phyloP scores from a whole-genome alignment of 805 yeast genomes.

The Metschnikowia koreensis region DNA sequence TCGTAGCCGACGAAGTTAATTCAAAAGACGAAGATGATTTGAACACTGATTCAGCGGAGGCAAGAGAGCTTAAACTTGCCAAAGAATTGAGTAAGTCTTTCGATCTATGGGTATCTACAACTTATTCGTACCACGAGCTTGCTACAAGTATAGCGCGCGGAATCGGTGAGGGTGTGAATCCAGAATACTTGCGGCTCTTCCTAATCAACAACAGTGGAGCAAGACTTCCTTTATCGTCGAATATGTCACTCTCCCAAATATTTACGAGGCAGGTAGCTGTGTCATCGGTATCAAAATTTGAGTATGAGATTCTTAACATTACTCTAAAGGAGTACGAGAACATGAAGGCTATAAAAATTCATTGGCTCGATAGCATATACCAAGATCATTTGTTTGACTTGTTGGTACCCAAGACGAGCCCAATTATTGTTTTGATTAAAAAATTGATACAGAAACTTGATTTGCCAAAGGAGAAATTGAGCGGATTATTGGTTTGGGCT shows the following conservation, averaged over 20 bases:
- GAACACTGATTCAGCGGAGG: slow-evolving; percentile 17
- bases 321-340: slow-evolving; percentile 76
- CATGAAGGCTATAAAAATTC: slow-evolving; percentile 61
- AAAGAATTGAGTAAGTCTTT: slow-evolving; percentile 30
- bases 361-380: slow-evolving; percentile 70
- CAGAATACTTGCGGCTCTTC: slow-evolving; percentile 64
- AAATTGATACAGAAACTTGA: slow-evolving; percentile 56
- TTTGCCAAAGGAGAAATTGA: slow-evolving; percentile 46
- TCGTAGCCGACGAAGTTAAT: slow-evolving; percentile 31
- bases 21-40: slow-evolving; percentile 8
- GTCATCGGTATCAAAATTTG: slow-evolving; percentile 47
- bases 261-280: slow-evolving; percentile 45
- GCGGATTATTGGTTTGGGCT: slow-evolving; percentile 58
- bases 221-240: slow-evolving; percentile 44
- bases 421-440: slow-evolving; percentile 53
- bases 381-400: slow-evolving; percentile 69
- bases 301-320: slow-evolving; percentile 75
- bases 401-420: slow-evolving; percentile 61
- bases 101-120: slow-evolving; percentile 68
- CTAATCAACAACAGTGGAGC: slow-evolving; percentile 59
- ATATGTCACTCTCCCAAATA: slow-evolving; percentile 36
- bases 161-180: slow-evolving; percentile 47
- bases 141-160: slow-evolving; percentile 57
- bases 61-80: slow-evolving; percentile 19
- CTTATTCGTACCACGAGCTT: slow-evolving; percentile 56